These are phyloP conservation scores for Diplocarpon rosae DNA, from an alignment of 2,329 filamentous ascomycete genomes.

Conservation along the genomic window DNA sequence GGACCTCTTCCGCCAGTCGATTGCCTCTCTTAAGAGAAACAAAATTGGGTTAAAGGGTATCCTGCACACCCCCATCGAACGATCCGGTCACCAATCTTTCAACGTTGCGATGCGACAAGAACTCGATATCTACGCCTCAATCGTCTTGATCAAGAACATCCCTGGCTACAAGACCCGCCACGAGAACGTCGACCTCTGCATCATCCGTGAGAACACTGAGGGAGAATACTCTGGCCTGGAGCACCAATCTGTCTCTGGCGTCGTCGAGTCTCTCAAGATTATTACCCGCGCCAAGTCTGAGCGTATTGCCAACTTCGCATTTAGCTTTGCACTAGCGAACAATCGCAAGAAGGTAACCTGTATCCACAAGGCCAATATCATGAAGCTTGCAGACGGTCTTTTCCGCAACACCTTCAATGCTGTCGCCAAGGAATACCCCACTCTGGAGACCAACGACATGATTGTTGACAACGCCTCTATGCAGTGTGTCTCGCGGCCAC, in stretches of 20 bases:
- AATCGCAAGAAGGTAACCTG: slow-evolving; percentile 98
- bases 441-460: slow-evolving; percentile 95
- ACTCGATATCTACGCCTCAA: slow-evolving; percentile 98
- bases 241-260: slow-evolving; percentile 92
- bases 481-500: slow-evolving; percentile 92
- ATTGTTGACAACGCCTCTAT: slow-evolving; percentile 99
- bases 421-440: slow-evolving; percentile 89
- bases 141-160: slow-evolving; percentile 98
- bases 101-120: slow-evolving; percentile 98
- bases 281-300: slow-evolving; percentile 98
- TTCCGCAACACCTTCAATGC: slow-evolving; percentile 97
- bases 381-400: slow-evolving; percentile 98
- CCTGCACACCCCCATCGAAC: slow-evolving; percentile 91
- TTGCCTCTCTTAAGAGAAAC: slow-evolving; percentile 93
- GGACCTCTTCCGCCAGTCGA: slow-evolving; percentile 89
- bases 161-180: slow-evolving; percentile 96
- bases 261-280: slow-evolving; percentile 99
- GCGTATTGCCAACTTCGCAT: slow-evolving; percentile 98
- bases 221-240: slow-evolving; percentile 98
- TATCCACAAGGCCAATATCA: slow-evolving; percentile 99
- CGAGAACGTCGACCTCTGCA: slow-evolving; percentile 94
- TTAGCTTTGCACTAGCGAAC: slow-evolving; percentile 95
- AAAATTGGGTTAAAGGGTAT: slow-evolving; percentile 99
- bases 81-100: slow-evolving; percentile 97
- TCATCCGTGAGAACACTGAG: slow-evolving; percentile 99